phyloP scores from a whole-genome alignment of 345 rosid genomes.

The Citrus reticulata region DNA sequence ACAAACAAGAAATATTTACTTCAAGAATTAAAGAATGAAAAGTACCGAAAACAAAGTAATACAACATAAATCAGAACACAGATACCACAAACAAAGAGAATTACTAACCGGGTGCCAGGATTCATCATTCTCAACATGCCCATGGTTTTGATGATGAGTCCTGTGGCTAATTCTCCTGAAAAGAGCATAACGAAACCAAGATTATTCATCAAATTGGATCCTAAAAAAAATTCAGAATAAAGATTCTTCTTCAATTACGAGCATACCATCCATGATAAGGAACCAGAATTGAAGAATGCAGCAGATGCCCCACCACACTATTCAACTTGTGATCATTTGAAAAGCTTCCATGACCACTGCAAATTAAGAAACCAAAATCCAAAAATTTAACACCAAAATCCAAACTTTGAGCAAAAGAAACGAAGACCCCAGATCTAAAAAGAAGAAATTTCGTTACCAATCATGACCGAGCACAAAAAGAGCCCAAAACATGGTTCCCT shows the following conservation, averaged over 20 bases:
- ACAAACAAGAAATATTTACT: background rate
- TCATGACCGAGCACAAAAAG: constrained; percentile 67
- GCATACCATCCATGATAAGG: constrained; percentile 63
- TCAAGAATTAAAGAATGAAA: background rate
- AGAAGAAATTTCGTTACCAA: constrained; percentile 27
- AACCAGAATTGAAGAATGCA: constrained; percentile 58
- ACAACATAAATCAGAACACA: background rate
- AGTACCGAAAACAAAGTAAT: background rate
- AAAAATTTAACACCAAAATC: background rate
- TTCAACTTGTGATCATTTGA: constrained; percentile 43
- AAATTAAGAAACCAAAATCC: background rate
- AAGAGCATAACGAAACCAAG: background rate
- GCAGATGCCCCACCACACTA: constrained; percentile 45
- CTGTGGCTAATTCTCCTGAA: constrained; percentile 65
- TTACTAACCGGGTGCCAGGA: constrained; percentile 54
- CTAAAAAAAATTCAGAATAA: background rate
- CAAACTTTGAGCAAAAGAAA: background rate
- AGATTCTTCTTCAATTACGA: background rate
- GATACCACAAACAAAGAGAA: background rate
- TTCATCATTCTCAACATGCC: constrained; percentile 62
- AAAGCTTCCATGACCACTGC: constrained; percentile 63
- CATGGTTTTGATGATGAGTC: constrained; percentile 64
- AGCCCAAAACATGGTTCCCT: constrained; percentile 73
- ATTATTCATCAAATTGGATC: background rate
- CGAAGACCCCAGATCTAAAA: background rate